Evolutionary conservation across 148 eudicot species (phyloP), one percentile per base, ranked within the genome.

Genomic region (Silene conica): DNA sequence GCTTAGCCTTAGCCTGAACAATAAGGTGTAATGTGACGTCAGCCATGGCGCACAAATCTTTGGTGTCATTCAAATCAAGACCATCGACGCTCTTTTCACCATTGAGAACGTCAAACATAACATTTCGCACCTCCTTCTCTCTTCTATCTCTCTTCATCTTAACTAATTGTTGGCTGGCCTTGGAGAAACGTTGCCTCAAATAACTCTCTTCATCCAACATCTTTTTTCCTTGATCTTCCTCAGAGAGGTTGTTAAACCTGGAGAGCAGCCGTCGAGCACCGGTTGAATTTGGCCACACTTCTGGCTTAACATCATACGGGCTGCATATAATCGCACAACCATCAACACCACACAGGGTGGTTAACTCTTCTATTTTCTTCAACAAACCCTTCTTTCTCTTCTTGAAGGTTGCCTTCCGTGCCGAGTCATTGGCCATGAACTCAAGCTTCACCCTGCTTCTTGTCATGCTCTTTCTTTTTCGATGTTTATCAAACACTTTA

Each of bases 381-480:
- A 86, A 72, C 45, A 92, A 54, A 1, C 96, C 96, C 73, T 84
- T 86, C 86, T 86, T 88, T 70, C 97, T 83, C 80, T 88, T 90
- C 87, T 88, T 90, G 88, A 66, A 92, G 7, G 93, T 87, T 41
- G 88, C 86, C 71, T 90, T 92, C 26, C 97, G 79, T 26, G 89
- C 79, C 0, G 94, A 77, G 55, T 87, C 90, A 58, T 87, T 86
- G 2, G 76, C 43, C 74, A 91, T 91, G 83, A 74, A 86, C 19
- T 83, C 88, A 0, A 91, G 87, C 78, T 83, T 86, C 74, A 89
- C 86, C 79, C 86, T 89, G 79, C 83, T 87, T 61, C 97, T 85
- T 6, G 92, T 83, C 97, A 91, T 90, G 8, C 1, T n/a, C 45
- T 9, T 26, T 18, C 13, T 21, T 48, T n/a, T 26, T n/a, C 0